phyloP scores from a whole-genome alignment of 805 yeast species.

The Candida railenensis region DNA sequence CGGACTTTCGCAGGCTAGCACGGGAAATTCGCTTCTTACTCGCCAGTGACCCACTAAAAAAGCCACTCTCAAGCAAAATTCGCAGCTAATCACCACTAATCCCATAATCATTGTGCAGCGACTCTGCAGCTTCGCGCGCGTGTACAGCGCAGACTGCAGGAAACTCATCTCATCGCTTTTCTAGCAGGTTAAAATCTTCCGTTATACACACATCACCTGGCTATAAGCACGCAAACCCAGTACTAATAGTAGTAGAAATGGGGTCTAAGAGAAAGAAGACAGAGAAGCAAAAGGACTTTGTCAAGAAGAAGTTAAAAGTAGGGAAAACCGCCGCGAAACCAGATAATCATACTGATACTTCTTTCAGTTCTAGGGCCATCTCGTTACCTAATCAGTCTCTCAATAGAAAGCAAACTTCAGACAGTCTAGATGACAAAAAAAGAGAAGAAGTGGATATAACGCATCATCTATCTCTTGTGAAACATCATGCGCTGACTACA shows the following conservation, averaged over 20 bases:
- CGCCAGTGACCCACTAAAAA: too few relatives aligned
- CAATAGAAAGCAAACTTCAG: conserved; percentile 14
- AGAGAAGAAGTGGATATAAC: conserved; percentile 45
- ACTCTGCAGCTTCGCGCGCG: too few relatives aligned
- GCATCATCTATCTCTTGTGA: conserved; percentile 65
- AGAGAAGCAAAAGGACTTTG: conserved; percentile 72
- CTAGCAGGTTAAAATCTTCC: background rate
- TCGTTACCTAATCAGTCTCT: conserved; percentile 47
- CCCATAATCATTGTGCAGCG: too few relatives aligned
- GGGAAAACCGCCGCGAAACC: conserved; percentile 78
- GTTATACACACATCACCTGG: too few relatives aligned
- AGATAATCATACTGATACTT: conserved; percentile 79
- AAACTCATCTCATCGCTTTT: background rate
- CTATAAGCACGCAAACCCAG: too few relatives aligned
- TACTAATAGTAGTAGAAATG: conserved; percentile 15
- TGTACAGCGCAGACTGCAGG: too few relatives aligned
- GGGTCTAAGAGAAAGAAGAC: conserved; percentile 56
- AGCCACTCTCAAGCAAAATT: too few relatives aligned
- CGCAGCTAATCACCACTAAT: too few relatives aligned
- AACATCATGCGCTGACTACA: conserved; percentile 70
- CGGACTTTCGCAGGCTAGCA: too few relatives aligned
- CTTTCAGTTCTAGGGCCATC: conserved; percentile 69
- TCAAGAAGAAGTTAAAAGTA: conserved; percentile 77
- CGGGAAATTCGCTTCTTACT: too few relatives aligned
- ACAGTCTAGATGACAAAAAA: conserved; percentile 7